Evolutionary conservation across 2,329 filamentous ascomycete genomes (phyloP).

Genomic region (Gnomoniopsis smithogilvyi): DNA sequence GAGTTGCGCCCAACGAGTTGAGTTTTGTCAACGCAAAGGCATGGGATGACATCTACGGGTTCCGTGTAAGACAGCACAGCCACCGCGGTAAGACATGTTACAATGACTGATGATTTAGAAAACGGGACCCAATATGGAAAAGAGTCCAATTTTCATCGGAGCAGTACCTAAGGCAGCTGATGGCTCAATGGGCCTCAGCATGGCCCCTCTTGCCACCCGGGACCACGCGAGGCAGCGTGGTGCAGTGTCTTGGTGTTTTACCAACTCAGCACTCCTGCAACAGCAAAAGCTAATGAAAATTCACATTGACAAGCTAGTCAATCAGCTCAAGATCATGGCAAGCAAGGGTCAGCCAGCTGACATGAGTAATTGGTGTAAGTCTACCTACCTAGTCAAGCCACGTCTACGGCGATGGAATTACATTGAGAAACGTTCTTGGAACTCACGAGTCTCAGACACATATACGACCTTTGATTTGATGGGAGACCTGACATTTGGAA

Average conservation of each 20-base stretch:
- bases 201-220: slow-evolving; percentile 18
- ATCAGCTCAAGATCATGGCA: slow-evolving; percentile 13
- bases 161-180: slow-evolving; percentile 8
- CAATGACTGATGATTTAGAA: background rate
- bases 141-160: slow-evolving; percentile 25
- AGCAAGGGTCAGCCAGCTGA: slow-evolving; percentile 17
- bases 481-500: slow-evolving; percentile 48
- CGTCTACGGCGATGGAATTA: too few relatives aligned
- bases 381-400: background rate
- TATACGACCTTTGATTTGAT: slow-evolving; percentile 51
- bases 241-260: slow-evolving; percentile 25
- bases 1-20: slow-evolving; percentile 26
- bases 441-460: slow-evolving; percentile 7
- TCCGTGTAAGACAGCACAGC: slow-evolving; percentile 18
- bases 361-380: slow-evolving; percentile 25
- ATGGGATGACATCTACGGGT: slow-evolving; percentile 27
- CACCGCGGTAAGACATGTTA: fast-evolving
- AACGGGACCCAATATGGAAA: slow-evolving; percentile 25
- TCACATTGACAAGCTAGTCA: slow-evolving; percentile 24
- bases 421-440: too few relatives aligned
- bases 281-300: slow-evolving; percentile 23
- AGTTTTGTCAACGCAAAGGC: slow-evolving; percentile 25
- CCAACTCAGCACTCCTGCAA: slow-evolving; percentile 23
- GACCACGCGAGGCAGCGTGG: slow-evolving; percentile 26
- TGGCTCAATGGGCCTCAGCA: slow-evolving; percentile 6